Evolutionary conservation across 1,284 basidiomycete species (phyloP).

Genomic region (Apiotrichum montevideense): DNA sequence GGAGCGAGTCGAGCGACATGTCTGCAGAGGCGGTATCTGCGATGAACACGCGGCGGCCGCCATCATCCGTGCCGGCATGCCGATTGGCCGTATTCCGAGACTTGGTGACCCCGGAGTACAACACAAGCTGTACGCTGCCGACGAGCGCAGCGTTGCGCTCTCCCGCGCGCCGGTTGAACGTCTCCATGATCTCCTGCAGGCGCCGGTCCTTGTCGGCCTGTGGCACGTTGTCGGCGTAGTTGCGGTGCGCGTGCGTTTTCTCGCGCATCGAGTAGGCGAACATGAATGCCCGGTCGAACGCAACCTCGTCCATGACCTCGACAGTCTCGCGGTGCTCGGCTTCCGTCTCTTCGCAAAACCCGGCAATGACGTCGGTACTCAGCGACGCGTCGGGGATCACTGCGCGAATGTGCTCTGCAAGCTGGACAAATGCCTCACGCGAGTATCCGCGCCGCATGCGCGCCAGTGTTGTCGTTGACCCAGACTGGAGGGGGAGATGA

Average conservation of each 20-base stretch:
- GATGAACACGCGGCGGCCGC: constrained; percentile 5
- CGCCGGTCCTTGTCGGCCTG: constrained; percentile 3
- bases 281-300: constrained; percentile 3
- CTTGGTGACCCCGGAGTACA: not conserved
- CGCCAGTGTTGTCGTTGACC: not conserved
- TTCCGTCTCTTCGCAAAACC: constrained; percentile 4
- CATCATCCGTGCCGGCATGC: constrained; percentile 3
- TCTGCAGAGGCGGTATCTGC: not conserved
- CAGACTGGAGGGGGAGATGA: not conserved
- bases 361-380: constrained; percentile 3
- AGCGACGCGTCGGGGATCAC: constrained; percentile 3
- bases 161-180: not conserved
- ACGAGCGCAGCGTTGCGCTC: constrained; percentile 2
- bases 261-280: constrained; percentile 6
- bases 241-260: constrained; percentile 6
- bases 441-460: constrained; percentile 4
- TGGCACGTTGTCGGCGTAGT: constrained; percentile 1
- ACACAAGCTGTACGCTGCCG: constrained; percentile 1
- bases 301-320: constrained; percentile 3
- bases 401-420: not conserved
- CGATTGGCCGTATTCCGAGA: not conserved
- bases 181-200: constrained; percentile 2
- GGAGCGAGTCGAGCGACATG: not conserved
- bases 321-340: constrained; percentile 3
- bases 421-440: constrained; percentile 1